phyloP scores from a whole-genome alignment of 2,329 filamentous ascomycete species.

The Verticillium albo-atrum region DNA sequence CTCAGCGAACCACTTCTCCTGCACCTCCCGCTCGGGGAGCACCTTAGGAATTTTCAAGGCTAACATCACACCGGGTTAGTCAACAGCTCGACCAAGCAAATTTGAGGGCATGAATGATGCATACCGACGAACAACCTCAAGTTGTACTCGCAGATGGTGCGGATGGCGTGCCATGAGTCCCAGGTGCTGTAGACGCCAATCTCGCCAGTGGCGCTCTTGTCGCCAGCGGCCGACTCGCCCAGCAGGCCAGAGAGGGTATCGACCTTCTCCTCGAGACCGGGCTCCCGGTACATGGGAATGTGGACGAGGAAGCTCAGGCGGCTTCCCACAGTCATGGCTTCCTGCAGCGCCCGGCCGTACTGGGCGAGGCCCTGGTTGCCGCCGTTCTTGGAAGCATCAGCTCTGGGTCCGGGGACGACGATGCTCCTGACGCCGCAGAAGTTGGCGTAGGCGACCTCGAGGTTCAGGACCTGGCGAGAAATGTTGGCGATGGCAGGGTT shows the following conservation, averaged over 20 bases:
- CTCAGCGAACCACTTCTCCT: slow-evolving; percentile 66
- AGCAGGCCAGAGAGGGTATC: not conserved
- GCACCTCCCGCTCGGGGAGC: slow-evolving; percentile 55
- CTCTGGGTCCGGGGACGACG: slow-evolving; percentile 72
- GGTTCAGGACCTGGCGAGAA: slow-evolving; percentile 82
- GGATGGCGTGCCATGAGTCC: slow-evolving; percentile 91
- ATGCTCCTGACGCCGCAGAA: slow-evolving; percentile 89
- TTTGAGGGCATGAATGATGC: slow-evolving; percentile 23
- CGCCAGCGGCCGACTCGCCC: slow-evolving; percentile 24
- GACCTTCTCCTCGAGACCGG: slow-evolving; percentile 40
- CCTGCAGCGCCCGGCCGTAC: slow-evolving; percentile 79
- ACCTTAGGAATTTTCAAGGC: slow-evolving; percentile 53
- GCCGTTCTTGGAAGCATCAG: slow-evolving; percentile 50
- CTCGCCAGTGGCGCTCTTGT: slow-evolving; percentile 31
- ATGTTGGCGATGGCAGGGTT: slow-evolving; percentile 81
- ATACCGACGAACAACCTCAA: slow-evolving; percentile 77
- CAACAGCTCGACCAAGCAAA: not conserved
- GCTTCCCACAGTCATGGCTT: slow-evolving; percentile 68
- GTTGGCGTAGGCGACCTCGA: slow-evolving; percentile 90
- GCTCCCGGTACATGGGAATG: slow-evolving; percentile 76
- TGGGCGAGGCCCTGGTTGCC: slow-evolving; percentile 56
- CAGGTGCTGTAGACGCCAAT: slow-evolving; percentile 75
- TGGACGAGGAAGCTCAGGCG: slow-evolving; percentile 79
- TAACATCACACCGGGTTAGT: slow-evolving; percentile 18
- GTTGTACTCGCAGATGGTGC: slow-evolving; percentile 82